These are phyloP conservation scores for Candida michaelii DNA, from an alignment of 805 yeast genomes.

Conservation along the genomic window DNA sequence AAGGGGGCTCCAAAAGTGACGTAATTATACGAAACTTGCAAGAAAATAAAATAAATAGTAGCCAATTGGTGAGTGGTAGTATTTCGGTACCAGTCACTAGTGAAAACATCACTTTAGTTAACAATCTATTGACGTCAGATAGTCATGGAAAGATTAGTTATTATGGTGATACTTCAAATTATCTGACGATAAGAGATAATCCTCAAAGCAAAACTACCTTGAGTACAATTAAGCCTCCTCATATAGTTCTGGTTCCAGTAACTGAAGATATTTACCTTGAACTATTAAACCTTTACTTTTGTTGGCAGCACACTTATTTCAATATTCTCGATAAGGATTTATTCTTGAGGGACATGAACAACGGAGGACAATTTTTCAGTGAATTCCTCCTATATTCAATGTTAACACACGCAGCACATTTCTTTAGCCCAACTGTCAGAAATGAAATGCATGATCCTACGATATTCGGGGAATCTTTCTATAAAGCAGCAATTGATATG, in stretches of 20 bases:
- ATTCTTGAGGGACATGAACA: conserved; percentile 13
- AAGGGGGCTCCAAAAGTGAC: conserved; percentile 9
- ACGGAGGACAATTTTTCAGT: conserved; percentile 12
- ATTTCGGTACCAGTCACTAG: not conserved
- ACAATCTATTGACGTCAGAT: conserved; percentile 9
- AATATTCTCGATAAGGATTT: conserved; percentile 10
- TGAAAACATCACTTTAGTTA: not conserved
- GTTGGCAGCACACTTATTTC: conserved; percentile 15
- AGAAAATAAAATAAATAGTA: conserved; percentile 1
- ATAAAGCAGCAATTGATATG: conserved; percentile 10
- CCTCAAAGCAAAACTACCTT: not conserved
- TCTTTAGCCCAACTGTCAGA: not conserved
- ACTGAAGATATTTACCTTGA: conserved; percentile 6
- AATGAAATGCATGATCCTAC: not conserved
- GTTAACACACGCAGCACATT: conserved; percentile 12
- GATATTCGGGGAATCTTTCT: conserved; percentile 6
- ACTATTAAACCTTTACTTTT: conserved; percentile 11
- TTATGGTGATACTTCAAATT: conserved; percentile 15
- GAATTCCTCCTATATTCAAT: conserved; percentile 13
- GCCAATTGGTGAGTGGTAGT: not conserved
- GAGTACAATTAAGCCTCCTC: not conserved
- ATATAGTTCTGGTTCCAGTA: not conserved
- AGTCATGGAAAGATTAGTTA: conserved; percentile 12
- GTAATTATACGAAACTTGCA: conserved; percentile 1
- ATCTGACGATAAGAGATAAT: conserved; percentile 8